Conservation (phyloP, 305 asterid genomes). For the Solanum hybrid region DNA sequence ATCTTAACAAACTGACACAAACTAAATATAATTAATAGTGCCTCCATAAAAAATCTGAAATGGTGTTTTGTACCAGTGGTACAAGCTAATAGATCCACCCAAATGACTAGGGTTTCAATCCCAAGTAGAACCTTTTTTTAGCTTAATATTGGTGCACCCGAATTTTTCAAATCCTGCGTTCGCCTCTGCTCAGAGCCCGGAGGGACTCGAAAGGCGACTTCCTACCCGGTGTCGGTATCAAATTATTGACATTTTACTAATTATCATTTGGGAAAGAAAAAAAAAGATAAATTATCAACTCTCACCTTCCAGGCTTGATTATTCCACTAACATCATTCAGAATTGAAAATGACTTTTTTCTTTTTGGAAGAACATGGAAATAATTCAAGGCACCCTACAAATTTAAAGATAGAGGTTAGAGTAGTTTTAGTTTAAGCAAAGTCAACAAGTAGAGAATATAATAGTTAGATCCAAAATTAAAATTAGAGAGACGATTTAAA, state of each 20-base stretch:
- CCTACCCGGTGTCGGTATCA: neutral
- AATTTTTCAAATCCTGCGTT: rapidly evolving
- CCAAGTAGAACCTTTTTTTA: too few relatives aligned
- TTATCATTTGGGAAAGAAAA: neutral
- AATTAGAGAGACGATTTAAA: neutral
- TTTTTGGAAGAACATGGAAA: slow-evolving; percentile 11
- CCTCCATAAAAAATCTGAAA: too few relatives aligned
- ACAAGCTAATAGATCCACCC: too few relatives aligned
- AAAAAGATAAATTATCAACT: neutral
- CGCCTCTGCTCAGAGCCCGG: too few relatives aligned
- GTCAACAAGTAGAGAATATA: neutral
- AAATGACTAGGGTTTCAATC: too few relatives aligned
- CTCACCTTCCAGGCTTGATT: slow-evolving; percentile 23
- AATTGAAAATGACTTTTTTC: slow-evolving; percentile 9
- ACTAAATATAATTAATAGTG: too few relatives aligned
- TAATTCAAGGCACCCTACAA: slow-evolving; percentile 10
- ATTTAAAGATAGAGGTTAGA: neutral
- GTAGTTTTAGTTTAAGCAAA: neutral
- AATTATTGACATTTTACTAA: neutral
- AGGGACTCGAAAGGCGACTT: neutral
- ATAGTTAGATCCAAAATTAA: neutral
- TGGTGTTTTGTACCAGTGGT: too few relatives aligned
- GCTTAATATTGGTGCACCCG: too few relatives aligned
- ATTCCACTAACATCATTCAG: slow-evolving; percentile 21
- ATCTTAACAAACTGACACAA: too few relatives aligned